A percentile compares a stretch with the other conserved stretches of the same genome.
phyloP scores from a whole-genome alignment of 2,329 filamentous ascomycete genomes.

The Penicillium palitans region DNA sequence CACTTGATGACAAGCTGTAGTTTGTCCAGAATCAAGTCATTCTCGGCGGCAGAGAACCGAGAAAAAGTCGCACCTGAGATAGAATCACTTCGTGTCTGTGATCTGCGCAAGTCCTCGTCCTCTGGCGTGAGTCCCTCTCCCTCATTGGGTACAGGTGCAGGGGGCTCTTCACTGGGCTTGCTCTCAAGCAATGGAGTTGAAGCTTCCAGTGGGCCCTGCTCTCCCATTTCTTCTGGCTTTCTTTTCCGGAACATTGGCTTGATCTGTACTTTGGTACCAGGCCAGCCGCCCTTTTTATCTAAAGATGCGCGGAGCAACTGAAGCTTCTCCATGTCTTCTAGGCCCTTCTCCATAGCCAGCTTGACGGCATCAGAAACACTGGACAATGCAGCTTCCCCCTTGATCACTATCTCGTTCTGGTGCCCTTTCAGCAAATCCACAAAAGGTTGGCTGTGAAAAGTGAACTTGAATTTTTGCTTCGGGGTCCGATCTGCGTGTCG shows the following conservation, averaged over 20 bases:
- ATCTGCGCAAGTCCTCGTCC: slow-evolving; percentile 42
- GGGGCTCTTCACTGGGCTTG: slow-evolving; percentile 21
- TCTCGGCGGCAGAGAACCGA: slow-evolving; percentile 87
- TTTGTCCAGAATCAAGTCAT: slow-evolving; percentile 91
- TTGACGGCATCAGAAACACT: slow-evolving; percentile 90
- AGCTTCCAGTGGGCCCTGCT: slow-evolving; percentile 24
- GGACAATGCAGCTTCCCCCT: slow-evolving; percentile 82
- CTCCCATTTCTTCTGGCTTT: slow-evolving; percentile 61
- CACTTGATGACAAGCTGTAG: slow-evolving; percentile 97
- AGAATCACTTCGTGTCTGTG: slow-evolving; percentile 73
- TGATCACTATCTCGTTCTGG: slow-evolving; percentile 91
- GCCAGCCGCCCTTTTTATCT: slow-evolving; percentile 88
- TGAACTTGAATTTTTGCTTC: slow-evolving; percentile 99
- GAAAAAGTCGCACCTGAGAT: slow-evolving; percentile 89
- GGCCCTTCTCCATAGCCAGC: slow-evolving; percentile 70
- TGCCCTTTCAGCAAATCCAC: slow-evolving; percentile 93
- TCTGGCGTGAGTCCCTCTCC: slow-evolving; percentile 22
- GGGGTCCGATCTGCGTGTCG: slow-evolving; percentile 95
- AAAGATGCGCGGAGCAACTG: slow-evolving; percentile 80
- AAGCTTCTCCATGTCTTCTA: slow-evolving; percentile 87
- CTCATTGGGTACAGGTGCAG: slow-evolving; percentile 25
- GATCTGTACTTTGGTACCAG: slow-evolving; percentile 97
- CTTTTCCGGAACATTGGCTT: slow-evolving; percentile 98
- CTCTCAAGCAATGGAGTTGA: slow-evolving; percentile 13
- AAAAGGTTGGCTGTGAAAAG: slow-evolving; percentile 94